Conservation (phyloP, 106 monocot genomes). For the Dioscorea alata region DNA sequence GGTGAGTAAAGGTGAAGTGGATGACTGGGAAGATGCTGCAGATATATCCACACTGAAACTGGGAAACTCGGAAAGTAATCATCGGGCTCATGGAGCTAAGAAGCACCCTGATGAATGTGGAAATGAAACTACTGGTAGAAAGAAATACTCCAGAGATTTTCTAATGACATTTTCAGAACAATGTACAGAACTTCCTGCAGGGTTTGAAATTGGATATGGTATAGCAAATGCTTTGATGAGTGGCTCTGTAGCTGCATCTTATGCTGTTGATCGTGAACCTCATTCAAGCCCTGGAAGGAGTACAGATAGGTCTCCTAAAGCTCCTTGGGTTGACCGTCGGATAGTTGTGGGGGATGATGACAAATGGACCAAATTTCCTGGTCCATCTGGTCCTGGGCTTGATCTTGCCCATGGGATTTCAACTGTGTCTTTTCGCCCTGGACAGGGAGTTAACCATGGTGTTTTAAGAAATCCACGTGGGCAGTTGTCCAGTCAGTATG, state of each 20-base stretch:
- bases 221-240: conserved; percentile 8
- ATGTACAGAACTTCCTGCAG: not conserved
- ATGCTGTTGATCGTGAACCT: conserved; percentile 3
- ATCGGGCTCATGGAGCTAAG: not conserved
- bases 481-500: conserved; percentile 33
- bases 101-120: not conserved
- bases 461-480: conserved; percentile 59
- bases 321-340: conserved; percentile 40
- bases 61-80: not conserved
- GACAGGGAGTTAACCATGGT: conserved; percentile 48
- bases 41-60: conserved; percentile 58
- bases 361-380: conserved; percentile 50
- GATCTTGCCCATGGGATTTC: conserved; percentile 35
- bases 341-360: conserved; percentile 36
- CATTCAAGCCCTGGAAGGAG: conserved; percentile 7
- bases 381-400: conserved; percentile 20
- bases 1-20: conserved; percentile 45
- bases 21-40: conserved; percentile 91
- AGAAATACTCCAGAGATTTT: conserved; percentile 8
- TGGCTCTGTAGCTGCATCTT: not conserved
- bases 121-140: not conserved
- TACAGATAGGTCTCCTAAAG: conserved; percentile 33
- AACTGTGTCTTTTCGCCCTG: conserved; percentile 25
- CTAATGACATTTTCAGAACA: not conserved
- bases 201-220: conserved; percentile 5